Evolutionary conservation across 2,329 filamentous ascomycete genomes (phyloP).

Genomic region (Colletotrichum sp.): DNA sequence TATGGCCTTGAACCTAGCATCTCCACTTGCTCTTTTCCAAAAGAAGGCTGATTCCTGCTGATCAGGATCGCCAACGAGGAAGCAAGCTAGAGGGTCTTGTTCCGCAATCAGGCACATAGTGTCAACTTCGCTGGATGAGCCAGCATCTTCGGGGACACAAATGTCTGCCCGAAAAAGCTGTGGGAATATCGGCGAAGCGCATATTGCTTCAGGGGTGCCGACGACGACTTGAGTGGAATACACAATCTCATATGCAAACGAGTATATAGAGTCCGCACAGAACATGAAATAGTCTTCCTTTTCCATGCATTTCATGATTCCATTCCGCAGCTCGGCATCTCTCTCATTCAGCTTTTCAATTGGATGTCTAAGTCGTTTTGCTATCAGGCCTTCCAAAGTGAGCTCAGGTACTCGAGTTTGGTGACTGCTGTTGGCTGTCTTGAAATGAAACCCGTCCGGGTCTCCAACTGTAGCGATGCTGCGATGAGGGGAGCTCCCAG

Average conservation of each 20-base stretch:
- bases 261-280: not conserved
- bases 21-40: not conserved
- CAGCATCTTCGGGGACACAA: not conserved
- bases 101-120: not conserved
- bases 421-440: not conserved
- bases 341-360: not conserved
- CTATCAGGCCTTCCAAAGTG: not conserved
- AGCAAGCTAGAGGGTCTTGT: not conserved
- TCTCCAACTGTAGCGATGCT: not conserved
- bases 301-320: not conserved
- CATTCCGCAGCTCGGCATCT: not conserved
- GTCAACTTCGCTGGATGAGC: not conserved
- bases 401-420: not conserved
- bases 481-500: accelerated
- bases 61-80: not conserved
- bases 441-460: not conserved
- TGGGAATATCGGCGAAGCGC: not conserved
- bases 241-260: not conserved
- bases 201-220: not conserved
- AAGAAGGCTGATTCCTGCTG: not conserved
- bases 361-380: not conserved
- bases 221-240: not conserved
- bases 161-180: not conserved
- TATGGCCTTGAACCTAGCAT: not conserved
- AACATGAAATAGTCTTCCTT: not conserved